Evolutionary conservation across 1,139 yeast genomes (phyloP).

Genomic region (Kodamaea anthophila): DNA sequence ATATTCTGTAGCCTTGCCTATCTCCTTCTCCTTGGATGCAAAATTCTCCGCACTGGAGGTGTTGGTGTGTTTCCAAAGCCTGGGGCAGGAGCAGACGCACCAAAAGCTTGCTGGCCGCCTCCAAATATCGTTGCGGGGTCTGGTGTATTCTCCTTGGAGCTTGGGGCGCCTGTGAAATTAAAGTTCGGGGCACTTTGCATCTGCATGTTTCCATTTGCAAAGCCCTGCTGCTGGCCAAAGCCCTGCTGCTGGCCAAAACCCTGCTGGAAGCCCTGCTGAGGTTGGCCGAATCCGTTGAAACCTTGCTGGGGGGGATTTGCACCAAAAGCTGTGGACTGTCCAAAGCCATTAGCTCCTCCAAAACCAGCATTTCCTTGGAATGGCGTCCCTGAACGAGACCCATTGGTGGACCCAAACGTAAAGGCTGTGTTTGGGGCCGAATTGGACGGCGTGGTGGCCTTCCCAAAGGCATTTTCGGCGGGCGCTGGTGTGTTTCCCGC

Average conservation of each 20-base stretch:
- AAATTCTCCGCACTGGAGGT: conserved; percentile 6
- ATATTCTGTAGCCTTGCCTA: conserved; percentile 2
- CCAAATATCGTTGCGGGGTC: conserved; percentile 20
- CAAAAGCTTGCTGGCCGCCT: conserved; percentile 3
- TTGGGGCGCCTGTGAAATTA: conserved; percentile 7
- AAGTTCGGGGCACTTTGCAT: conserved; percentile 7
- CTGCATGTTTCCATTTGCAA: neutral
- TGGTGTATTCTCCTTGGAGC: conserved; percentile 21
- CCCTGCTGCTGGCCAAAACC: neutral
- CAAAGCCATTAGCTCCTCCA: conserved; percentile 6
- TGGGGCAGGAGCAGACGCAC: conserved; percentile 2
- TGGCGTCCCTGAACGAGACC: conserved; percentile 2
- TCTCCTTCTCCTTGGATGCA: conserved; percentile 8
- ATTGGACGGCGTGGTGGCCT: conserved; percentile 4
- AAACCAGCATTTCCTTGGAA: conserved; percentile 2
- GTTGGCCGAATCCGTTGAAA: no score
- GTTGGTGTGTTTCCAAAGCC: conserved; percentile 5
- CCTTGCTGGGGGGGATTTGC: no score
- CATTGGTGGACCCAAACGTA: conserved; percentile 5
- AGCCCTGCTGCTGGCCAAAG: neutral
- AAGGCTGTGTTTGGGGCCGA: conserved; percentile 8
- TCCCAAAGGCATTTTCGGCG: conserved; percentile 2
- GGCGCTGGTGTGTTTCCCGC: conserved; percentile 3
- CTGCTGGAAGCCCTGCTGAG: neutral
- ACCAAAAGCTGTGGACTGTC: conserved; percentile 1